These are phyloP conservation scores for Colletotrichum musae DNA, from an alignment of 2,329 filamentous ascomycete species.

Conservation along the genomic window DNA sequence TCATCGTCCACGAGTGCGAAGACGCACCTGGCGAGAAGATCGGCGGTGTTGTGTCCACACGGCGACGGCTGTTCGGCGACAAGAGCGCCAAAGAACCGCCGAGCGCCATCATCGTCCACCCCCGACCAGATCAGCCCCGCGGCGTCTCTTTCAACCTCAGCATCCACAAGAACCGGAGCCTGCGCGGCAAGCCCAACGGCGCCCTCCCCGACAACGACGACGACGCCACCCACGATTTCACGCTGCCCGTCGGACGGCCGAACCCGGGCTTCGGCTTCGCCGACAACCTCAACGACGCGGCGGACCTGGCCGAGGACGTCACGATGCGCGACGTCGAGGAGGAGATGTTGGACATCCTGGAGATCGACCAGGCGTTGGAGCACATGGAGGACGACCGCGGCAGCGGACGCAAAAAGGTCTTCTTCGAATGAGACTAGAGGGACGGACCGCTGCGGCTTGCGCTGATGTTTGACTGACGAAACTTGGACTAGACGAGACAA, in stretches of 20 bases:
- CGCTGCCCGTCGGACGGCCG: conserved; percentile 47
- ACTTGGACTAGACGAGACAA: conserved; percentile 35
- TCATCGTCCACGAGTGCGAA: conserved; percentile 68
- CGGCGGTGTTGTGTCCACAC: conserved; percentile 51
- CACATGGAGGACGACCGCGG: conserved; percentile 66
- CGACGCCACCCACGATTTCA: conserved; percentile 43
- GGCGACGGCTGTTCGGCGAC: conserved; percentile 48
- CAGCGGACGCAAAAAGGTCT: conserved; percentile 65
- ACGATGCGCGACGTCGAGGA: conserved; percentile 68
- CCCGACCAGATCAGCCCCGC: conserved; percentile 54
- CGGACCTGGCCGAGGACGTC: conserved; percentile 66
- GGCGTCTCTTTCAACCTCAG: conserved; percentile 67
- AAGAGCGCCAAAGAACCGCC: conserved; percentile 54
- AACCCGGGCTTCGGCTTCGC: conserved; percentile 64
- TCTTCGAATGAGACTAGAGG: conserved; percentile 59
- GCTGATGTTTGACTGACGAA: conserved; percentile 38
- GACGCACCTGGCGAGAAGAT: conserved; percentile 61
- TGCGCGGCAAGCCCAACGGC: conserved; percentile 28
- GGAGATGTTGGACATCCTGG: conserved; percentile 76
- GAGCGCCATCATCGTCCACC: conserved; percentile 70
- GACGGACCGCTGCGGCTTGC: conserved; percentile 1
- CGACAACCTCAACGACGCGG: conserved; percentile 66
- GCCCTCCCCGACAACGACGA: conserved; percentile 31
- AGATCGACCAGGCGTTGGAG: conserved; percentile 73
- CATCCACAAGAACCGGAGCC: conserved; percentile 52